Percentiles rank a stretch among this genome's conserved stretches.
These are phyloP conservation scores for Clitopilus hobsonii DNA, from an alignment of 768 basidiomycete species.

Conservation along the genomic window DNA sequence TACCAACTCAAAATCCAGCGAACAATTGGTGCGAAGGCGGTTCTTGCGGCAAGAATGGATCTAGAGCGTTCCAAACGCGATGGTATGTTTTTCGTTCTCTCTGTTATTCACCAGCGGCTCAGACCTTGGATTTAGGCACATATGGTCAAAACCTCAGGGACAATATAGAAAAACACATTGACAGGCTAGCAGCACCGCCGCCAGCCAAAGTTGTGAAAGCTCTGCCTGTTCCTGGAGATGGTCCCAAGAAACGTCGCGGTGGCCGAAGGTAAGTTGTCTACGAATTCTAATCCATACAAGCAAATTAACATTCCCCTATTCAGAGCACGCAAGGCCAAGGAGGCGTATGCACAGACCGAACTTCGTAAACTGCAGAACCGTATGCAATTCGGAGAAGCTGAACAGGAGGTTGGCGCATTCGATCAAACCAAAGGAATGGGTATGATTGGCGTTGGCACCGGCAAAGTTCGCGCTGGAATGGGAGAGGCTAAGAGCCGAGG, in stretches of 20 bases:
- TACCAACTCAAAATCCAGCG: constrained; percentile 90
- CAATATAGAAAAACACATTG: constrained; percentile 91
- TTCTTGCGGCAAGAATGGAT: constrained; percentile 90
- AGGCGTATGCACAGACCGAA: constrained; percentile 96
- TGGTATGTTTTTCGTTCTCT: constrained; percentile 43
- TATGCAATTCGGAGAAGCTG: constrained; percentile 92
- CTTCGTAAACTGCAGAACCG: constrained; percentile 95
- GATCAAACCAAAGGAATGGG: constrained; percentile 98
- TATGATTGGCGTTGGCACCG: constrained; percentile 87
- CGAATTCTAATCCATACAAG: background rate
- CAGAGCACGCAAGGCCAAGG: constrained; percentile 97
- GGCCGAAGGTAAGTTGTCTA: constrained; percentile 69
- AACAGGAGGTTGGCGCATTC: constrained; percentile 94
- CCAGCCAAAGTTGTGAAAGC: constrained; percentile 93
- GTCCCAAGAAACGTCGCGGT: constrained; percentile 91
- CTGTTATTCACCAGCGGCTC: background rate
- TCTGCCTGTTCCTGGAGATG: constrained; percentile 90
- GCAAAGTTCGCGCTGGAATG: constrained; percentile 83
- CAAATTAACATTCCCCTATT: background rate
- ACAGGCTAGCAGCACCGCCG: constrained; percentile 88
- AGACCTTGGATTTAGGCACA: constrained; percentile 36
- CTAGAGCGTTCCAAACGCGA: constrained; percentile 79
- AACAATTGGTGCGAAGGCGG: constrained; percentile 89
- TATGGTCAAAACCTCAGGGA: constrained; percentile 79
- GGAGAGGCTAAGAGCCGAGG: constrained; percentile 92